Conservation (phyloP, 129 eudicot species). For the Centaurea solstitialis region DNA sequence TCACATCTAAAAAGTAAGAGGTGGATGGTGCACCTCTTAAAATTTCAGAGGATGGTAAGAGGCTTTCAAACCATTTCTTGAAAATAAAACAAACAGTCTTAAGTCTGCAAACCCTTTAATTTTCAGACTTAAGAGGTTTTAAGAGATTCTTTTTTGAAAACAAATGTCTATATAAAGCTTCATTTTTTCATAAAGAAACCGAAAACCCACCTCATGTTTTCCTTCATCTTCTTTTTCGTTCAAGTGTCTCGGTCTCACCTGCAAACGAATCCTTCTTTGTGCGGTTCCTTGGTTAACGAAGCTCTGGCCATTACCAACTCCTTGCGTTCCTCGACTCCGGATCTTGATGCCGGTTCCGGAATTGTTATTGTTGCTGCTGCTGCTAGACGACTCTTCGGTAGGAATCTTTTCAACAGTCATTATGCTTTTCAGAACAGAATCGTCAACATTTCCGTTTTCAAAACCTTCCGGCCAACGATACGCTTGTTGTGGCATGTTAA, state of each 20-base stretch:
- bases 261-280: slow-evolving; percentile 65
- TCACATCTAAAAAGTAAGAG: too few relatives aligned
- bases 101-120: too few relatives aligned
- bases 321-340: slow-evolving; percentile 25
- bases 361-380: slow-evolving; percentile 1
- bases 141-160: too few relatives aligned
- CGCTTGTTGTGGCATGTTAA: not conserved
- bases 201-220: slow-evolving; percentile 40
- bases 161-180: too few relatives aligned
- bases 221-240: slow-evolving; percentile 18
- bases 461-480: not conserved
- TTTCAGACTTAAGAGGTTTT: too few relatives aligned
- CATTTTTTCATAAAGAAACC: too few relatives aligned
- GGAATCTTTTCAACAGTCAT: not conserved
- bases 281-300: slow-evolving; percentile 61
- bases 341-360: slow-evolving; percentile 38
- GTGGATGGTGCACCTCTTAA: too few relatives aligned
- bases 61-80: too few relatives aligned
- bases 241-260: slow-evolving; percentile 24
- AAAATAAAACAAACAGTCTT: too few relatives aligned
- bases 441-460: not conserved
- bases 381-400: slow-evolving; percentile 28
- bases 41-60: too few relatives aligned
- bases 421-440: not conserved
- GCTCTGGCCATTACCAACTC: slow-evolving; percentile 3